Base-by-base conservation (phyloP, 1,139 yeast species). In the Debaryomyces sp. region DNA sequence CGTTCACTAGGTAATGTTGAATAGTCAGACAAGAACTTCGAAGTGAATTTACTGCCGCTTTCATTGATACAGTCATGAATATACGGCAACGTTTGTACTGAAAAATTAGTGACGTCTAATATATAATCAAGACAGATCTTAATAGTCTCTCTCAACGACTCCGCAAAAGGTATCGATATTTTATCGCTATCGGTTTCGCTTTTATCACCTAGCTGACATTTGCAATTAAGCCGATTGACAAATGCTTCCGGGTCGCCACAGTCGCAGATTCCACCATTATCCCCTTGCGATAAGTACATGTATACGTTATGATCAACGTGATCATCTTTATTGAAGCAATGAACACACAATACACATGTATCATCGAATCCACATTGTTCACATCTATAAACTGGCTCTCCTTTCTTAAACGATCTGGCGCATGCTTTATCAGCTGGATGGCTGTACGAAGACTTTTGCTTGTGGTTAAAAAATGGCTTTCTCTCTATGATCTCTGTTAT, bases 161-260 rank as follows among this genome's bases (percentile, higher is more conserved):
- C 35, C 6, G 55, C 40, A 24, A 63, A 59, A 1, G 52, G 56
- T n/a, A 46, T 39, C 17, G 47, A 35, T 34, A 61, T 49, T 6
- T 42, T 44, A 1, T 34, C 44, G 3, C 17, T 21, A 23, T 24
- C 48, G 10, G 45, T 41, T 8, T 51, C 58, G 13, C 44, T 47
- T 4, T 56, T 51, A 17, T 44, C 50, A 12, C 48, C 33, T n/a
- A 41, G 22, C 40, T 62, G 64, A 51, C 75, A 70, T 41, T 61
- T 64, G 64, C 97, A 92, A 47, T 80, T 69, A 45, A 85, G 70
- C 3, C 71, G 67, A 5, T 62, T 64, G 29, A 72, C 77, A 85
- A 96, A 92, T 0, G 96, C 96, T 53, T 86, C 89, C 0, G 80
- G 76, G 62, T 94, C 97, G 2, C 98, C 97, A 69, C 98, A 94